phyloP scores from a whole-genome alignment of 2,329 filamentous ascomycete species.

The Botryotinia convoluta region DNA sequence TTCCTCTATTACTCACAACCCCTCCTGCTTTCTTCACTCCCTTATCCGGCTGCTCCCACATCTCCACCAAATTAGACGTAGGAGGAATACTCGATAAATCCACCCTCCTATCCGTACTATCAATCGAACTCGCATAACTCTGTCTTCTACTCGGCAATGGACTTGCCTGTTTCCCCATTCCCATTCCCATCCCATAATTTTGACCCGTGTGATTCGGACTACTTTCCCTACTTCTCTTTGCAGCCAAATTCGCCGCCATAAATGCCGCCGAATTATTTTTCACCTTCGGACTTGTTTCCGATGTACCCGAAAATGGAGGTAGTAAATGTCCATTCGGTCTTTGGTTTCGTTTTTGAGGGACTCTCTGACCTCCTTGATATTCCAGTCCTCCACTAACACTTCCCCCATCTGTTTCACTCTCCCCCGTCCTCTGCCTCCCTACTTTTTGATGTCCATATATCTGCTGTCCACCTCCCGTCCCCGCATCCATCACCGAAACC shows the following conservation, averaged over 20 bases:
- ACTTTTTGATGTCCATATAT: neutral
- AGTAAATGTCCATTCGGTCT: conserved; percentile 12
- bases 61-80: conserved; percentile 62
- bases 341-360: neutral
- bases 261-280: conserved; percentile 47
- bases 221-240: conserved; percentile 57
- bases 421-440: conserved; percentile 19
- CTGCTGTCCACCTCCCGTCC: neutral
- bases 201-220: conserved; percentile 44
- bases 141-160: conserved; percentile 9
- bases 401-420: neutral
- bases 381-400: neutral
- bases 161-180: conserved; percentile 2
- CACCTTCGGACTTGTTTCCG: neutral
- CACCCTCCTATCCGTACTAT: conserved; percentile 10
- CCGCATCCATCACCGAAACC: conserved; percentile 10
- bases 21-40: conserved; percentile 9
- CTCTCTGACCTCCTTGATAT: neutral
- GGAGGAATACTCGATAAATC: conserved; percentile 50
- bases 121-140: conserved; percentile 11
- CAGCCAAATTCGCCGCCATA: conserved; percentile 60
- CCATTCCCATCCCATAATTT: neutral
- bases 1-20: neutral
- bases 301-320: neutral
- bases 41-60: conserved; percentile 58